phyloP scores from a whole-genome alignment of 2,329 filamentous ascomycete species.

The Xylaria arbuscula region DNA sequence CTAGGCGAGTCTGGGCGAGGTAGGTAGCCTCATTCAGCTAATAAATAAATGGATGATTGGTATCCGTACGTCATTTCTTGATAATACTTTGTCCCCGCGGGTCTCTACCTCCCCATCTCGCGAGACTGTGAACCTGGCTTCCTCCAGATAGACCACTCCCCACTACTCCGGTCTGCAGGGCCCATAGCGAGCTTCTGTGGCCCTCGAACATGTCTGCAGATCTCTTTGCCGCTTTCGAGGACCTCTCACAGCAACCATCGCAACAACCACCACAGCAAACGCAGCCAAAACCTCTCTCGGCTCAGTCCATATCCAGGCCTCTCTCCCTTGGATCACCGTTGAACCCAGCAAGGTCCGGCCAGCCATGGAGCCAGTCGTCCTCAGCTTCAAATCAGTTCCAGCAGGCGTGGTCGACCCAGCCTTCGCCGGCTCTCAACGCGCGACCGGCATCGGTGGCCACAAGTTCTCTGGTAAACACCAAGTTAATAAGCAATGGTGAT shows the following conservation, averaged over 20 bases:
- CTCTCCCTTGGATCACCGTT: conserved; percentile 39
- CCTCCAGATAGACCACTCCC: not conserved
- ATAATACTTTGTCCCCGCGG: not conserved
- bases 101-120: not conserved
- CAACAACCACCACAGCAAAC: conserved; percentile 42
- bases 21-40: not conserved
- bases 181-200: not conserved
- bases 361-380: conserved; percentile 46
- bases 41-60: not conserved
- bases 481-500: conserved; percentile 51
- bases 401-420: conserved; percentile 45
- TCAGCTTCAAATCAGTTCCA: conserved; percentile 31
- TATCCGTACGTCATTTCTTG: conserved; percentile 3
- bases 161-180: not conserved
- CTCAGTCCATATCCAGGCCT: conserved; percentile 28
- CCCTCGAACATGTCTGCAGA: conserved; percentile 68
- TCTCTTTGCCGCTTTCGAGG: conserved; percentile 72
- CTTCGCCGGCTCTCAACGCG: conserved; percentile 32
- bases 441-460: conserved; percentile 29
- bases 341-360: conserved; percentile 29
- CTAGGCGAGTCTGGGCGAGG: not conserved
- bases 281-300: conserved; percentile 30
- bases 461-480: conserved; percentile 24
- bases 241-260: conserved; percentile 51
- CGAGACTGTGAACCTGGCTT: not conserved